Evolutionary conservation across 1,284 basidiomycete species (phyloP), one percentile per base, ranked within the genome.

Genomic region (Anthracocystis panici-leucophaei): DNA sequence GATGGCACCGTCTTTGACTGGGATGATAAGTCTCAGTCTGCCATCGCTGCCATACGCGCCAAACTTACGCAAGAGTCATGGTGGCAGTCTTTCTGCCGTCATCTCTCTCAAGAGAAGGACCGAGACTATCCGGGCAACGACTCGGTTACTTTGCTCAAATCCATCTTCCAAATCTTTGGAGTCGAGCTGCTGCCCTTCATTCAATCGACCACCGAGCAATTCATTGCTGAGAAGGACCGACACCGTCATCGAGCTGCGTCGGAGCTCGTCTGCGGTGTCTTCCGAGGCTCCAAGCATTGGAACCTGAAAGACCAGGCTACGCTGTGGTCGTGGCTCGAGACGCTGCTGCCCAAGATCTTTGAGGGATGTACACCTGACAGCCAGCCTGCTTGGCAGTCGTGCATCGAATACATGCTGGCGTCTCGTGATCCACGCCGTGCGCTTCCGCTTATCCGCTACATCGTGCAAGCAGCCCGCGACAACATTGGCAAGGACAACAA

Each of bases 191-290:
- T 93, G 27, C 87, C 89, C 42, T 85, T 86, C 21, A 85, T 93
- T 14, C 85, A 92, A 51, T 84, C 87, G 14, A 86, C 91, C 35
- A 91, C 93, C 50, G 87, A 89, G 9, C 82, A 92, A 45, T 85
- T 93, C 51, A 87, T 87, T 35, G 91, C 91, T 65, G 81, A 89
- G 41, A 73, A 78, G 45, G 93, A 97, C 83, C 92, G 94, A 63
- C 96, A 94, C 87, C 93, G 94, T 86, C 95, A 96, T 82, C 90
- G 95, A 33, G 94, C 94, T 23, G 92, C 92, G 8, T 93, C 92
- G 55, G 96, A 99, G 87, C 87, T 97, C 33, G 84, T 97, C 40
- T 89, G 90, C 49, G 95, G 95, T 46, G 82, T 92, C 52, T 57
- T 84, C 60, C 78, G 88, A 89, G 95, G 94, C 27, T 91, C 92